These are phyloP conservation scores for Nicotiana tomentosiformis DNA, from an alignment of 257 asterid genomes.

Conservation along the genomic window DNA sequence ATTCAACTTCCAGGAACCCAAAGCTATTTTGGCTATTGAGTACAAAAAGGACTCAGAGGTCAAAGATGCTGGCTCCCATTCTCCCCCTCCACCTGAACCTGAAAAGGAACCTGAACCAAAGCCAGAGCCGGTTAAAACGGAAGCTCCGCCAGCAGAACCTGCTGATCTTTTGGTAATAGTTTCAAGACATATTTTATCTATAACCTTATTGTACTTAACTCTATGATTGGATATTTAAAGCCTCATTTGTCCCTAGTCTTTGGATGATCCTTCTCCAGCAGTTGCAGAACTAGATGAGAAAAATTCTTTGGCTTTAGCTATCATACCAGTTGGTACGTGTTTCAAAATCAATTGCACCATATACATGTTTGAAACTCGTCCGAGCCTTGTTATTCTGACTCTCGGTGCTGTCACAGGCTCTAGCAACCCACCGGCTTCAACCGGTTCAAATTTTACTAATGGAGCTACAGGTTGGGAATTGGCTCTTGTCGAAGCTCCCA, in stretches of 20 bases:
- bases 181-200: neutral
- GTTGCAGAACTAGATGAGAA: slow-evolving; percentile 77
- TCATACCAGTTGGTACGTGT: slow-evolving; percentile 75
- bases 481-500: slow-evolving; percentile 86
- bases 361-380: neutral
- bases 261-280: slow-evolving; percentile 66
- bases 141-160: slow-evolving; percentile 45
- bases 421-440: slow-evolving; percentile 50
- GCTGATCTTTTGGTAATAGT: slow-evolving; percentile 73
- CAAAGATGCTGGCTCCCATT: slow-evolving; percentile 54
- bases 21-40: slow-evolving; percentile 71
- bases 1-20: slow-evolving; percentile 13
- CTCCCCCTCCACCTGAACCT: slow-evolving; percentile 44
- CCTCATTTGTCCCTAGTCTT: slow-evolving; percentile 38
- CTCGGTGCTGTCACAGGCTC: slow-evolving; percentile 21
- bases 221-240: neutral
- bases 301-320: slow-evolving; percentile 89
- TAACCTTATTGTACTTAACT: neutral
- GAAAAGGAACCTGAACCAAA: slow-evolving; percentile 33
- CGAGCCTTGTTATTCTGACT: neutral
- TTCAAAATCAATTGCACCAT: neutral
- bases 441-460: slow-evolving; percentile 40
- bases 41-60: slow-evolving; percentile 57
- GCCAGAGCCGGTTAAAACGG: slow-evolving; percentile 52
- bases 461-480: slow-evolving; percentile 92